Base-by-base conservation (phyloP, 306 rosid genomes). In the Hylodesmum podocarpum region DNA sequence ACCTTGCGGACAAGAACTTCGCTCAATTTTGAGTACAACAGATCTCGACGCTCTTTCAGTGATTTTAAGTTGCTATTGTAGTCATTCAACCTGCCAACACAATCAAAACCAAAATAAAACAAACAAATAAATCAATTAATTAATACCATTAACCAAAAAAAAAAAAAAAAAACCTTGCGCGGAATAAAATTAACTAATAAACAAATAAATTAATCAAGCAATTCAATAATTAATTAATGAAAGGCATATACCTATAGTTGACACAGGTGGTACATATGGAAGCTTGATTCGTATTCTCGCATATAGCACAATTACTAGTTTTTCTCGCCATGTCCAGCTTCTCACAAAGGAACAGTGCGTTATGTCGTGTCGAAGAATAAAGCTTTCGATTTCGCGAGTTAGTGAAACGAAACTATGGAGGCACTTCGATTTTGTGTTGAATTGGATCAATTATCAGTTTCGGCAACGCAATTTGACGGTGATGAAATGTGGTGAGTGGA, bases 1-100 rank as follows among this genome's bases (percentile, higher is more conserved):
- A 92, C 99, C 99, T 95, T 92, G 19, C 85, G 84, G 5, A 92
- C 91, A 41, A 92, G 97, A 82, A 86, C 91, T 51, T 86, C 91
- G 77, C 88, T 82, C 89, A 95, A 79, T 82, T 81, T 87, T 14
- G 88, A 74, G 76, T 87, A 89, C 73, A 95, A 86, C 3, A 70
- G 82, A 83, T 95, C 97, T 40, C 99, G 93, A 33, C 78, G 91
- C 59, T 83, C 88, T 82, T 87, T 92, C 63, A 84, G 79, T 8
- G 81, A 85, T 83, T 84, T 90, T 37, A 95, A 81, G 29, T 77
- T 46, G 55, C 57, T 83, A 84, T 79, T 79, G 76, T 83, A 86
- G 13, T 89, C 91, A 77, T 80, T 82, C 83, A 95, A 87, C 79
- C 97, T 95, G 87, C 27, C 75, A 47, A 71, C 37, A 55, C 11